Percentiles rank a stretch among this genome's conserved stretches.
Conservation (phyloP, 805 yeast genomes). For the Limtongia smithiae region DNA sequence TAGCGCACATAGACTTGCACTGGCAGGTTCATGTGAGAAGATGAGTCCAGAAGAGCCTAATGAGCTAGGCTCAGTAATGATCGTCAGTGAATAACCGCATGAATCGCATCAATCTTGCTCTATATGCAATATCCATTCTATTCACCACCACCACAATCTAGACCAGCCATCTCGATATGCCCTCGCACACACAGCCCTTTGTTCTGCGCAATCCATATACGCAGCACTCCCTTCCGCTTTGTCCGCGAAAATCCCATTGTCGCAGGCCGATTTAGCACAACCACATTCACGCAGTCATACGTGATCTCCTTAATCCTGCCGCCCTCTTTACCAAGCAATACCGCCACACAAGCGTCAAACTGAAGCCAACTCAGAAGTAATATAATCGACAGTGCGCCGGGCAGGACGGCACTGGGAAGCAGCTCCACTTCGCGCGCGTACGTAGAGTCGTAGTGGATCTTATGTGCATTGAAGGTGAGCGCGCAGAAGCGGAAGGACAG, state of each 20-base stretch:
- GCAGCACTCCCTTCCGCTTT: background rate
- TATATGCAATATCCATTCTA: too few species aligned
- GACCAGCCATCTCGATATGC: background rate
- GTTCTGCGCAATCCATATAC: slow-evolving; percentile 23
- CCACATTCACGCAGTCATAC: slow-evolving; percentile 18
- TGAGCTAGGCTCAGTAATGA: too few species aligned
- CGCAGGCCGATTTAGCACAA: slow-evolving; percentile 8
- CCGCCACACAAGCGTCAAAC: slow-evolving; percentile 7
- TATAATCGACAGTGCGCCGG: slow-evolving; percentile 76
- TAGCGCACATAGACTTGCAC: too few species aligned
- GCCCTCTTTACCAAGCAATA: background rate
- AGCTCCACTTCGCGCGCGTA: slow-evolving; percentile 57
- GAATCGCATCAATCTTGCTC: too few species aligned
- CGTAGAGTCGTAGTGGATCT: slow-evolving; percentile 65
- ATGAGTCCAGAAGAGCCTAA: too few species aligned
- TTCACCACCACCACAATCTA: too few species aligned
- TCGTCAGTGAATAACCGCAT: too few species aligned
- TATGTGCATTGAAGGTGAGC: slow-evolving; percentile 77
- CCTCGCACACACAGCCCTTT: slow-evolving; percentile 16
- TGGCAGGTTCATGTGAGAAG: too few species aligned
- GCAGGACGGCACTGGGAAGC: slow-evolving; percentile 61
- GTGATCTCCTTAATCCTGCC: slow-evolving; percentile 3
- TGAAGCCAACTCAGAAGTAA: slow-evolving; percentile 53
- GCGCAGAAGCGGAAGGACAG: slow-evolving; percentile 51
- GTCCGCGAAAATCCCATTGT: slow-evolving; percentile 6